phyloP scores from a whole-genome alignment of 2,329 filamentous ascomycete genomes.

The Diaporthe australafricana region DNA sequence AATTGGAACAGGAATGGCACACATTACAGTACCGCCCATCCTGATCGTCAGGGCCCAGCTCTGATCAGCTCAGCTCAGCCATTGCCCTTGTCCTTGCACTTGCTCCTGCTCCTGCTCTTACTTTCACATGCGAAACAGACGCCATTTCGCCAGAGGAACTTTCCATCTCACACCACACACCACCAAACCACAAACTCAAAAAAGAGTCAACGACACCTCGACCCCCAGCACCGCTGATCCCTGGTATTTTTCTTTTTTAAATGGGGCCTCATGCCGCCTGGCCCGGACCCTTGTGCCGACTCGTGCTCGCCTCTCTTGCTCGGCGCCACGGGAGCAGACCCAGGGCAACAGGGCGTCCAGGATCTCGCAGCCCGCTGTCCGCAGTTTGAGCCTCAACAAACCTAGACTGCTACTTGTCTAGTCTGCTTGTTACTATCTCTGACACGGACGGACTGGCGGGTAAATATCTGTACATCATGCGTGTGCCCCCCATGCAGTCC shows the following conservation, averaged over 20 bases:
- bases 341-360: no score
- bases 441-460: conserved; percentile 22
- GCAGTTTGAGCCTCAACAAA: conserved; percentile 11
- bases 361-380: background rate
- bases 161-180: background rate
- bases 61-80: background rate
- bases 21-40: conserved; percentile 17
- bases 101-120: background rate
- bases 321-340: conserved; percentile 12
- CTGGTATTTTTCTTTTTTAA: background rate
- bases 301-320: background rate
- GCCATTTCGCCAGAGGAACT: background rate
- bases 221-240: conserved; percentile 22
- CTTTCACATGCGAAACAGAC: conserved; percentile 28
- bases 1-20: conserved; percentile 7
- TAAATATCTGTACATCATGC: conserved; percentile 22
- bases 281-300: conserved; percentile 1
- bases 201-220: conserved; percentile 13
- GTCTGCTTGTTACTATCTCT: background rate
- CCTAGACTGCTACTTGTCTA: background rate
- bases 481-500: conserved; percentile 6
- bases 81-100: no score
- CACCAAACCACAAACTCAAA: background rate
- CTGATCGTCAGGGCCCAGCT: conserved; percentile 23
- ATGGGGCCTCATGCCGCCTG: background rate